Evolutionary conservation across 148 eudicot genomes (phyloP), one percentile per base, ranked within the genome.

Genomic region (Chenopodium formosanum): DNA sequence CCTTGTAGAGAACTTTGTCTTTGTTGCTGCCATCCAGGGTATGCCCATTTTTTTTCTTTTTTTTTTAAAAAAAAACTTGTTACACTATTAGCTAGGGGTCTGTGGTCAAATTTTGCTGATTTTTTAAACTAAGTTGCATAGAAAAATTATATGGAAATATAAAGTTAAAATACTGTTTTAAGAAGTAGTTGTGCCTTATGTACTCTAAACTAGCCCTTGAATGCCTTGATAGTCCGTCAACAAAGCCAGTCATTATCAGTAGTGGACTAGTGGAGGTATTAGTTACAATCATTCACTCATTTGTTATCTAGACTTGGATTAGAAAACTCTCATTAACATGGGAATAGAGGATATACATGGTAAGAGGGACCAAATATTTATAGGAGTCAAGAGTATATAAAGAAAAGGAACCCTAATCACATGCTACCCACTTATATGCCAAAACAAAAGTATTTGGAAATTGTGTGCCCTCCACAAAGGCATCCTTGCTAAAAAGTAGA

Each of bases 21-120:
- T 78, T 95, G 97, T 82, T 95, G 99, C 88, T 95, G 99, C 84
- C 97, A 93, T 47, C 99, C 99, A 3, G 92, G 95, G 97, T 93
- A 91, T 76, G 69, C 27, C 19, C 7, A 5, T 40, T 68, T 66
- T 78, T 48, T 77, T 44, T 27, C 78, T 72, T 58, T 65, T 74
- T 2, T 13, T 64, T 44, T 6, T 34, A 4, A 34, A 31, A 34
- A 34, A 34, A 34, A 34, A 34, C 37, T 74, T 14, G 1, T 16
- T 73, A 25, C 60, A n/a, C 32, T 7, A 48, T 10, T 32, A 3
- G 2, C 1, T 17, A 16, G 20, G 10, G 1, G 16, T 11, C 47
- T 40, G 48, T 37, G 25, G 66, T 62, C 25, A 62, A 7, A 62
- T 22, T 22, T 62, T 7, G 0, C 66, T 7, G 22, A 2, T 14